Evolutionary conservation across 2,329 filamentous ascomycete species (phyloP), one percentile per base, ranked within the genome.

Genomic region (Epicoccum sorghinum): DNA sequence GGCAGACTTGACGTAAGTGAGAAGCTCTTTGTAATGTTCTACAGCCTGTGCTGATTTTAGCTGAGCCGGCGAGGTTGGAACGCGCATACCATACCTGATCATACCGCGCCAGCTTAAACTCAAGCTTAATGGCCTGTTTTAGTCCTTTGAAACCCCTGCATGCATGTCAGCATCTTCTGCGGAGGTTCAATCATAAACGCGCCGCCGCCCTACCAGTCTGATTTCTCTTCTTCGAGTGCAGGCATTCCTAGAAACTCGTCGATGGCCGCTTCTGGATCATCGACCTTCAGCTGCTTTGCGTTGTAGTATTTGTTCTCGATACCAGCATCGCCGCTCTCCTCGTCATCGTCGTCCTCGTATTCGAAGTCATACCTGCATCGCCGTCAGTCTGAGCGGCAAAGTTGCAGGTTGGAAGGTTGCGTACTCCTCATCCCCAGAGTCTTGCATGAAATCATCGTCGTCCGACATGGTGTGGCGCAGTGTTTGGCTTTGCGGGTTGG

Each of bases 261-360:
- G 51, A 99, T 89, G 2, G 95, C 95, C 65, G 91, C 91, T 68
- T 95, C 86, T 0, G 93, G 92, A 53, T 93, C 91, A 59, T 88
- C 88, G 38, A 82, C 82, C 80, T 98, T 99, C 73, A 96, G 87
- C 79, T 98, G 93, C 78, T 99, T 99, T 38, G 95, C 95, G 77
- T 97, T 98, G 83, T 98, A 99, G 81, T 99, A 99, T 79, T 96
- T 97, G 81, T 99, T 99, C 75, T 99, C 95, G 74, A 98, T 96
- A 64, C 93, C 92, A 67, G 97, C 90, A 73, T 97, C 91, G 53
- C 88, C 92, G 29, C 85, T 86, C 53, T 96, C 89, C 38, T 96
- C 90, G 43, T 95, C 92, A 52, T 96, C 91, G 62, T 92, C 91
- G 66, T 92, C 95, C 73, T 97, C 93, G 77, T 97, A 98, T 71